A percentile compares a stretch with the other conserved stretches of the same genome.
Evolutionary conservation across 129 eudicot species (phyloP).

Genomic region (Flaveria trinervia): DNA sequence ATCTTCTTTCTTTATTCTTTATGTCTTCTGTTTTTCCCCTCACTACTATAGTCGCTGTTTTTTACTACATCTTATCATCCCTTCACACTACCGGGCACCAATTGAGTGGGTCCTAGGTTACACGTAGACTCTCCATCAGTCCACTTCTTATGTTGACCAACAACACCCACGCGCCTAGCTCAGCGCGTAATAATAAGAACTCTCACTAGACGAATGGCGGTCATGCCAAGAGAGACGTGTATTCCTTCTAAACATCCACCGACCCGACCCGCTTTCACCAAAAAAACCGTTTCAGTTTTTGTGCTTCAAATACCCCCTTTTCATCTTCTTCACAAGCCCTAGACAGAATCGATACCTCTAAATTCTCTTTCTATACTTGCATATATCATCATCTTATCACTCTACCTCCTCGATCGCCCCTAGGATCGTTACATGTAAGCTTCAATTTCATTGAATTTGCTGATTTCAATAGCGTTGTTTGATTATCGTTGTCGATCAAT

Average conservation of each 20-base stretch:
- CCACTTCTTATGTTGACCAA: too few relatives aligned
- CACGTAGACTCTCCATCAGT: too few relatives aligned
- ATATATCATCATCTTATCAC: not conserved
- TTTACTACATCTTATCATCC: too few relatives aligned
- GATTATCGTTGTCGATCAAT: conserved; percentile 20
- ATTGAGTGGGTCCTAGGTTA: too few relatives aligned
- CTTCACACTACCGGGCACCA: too few relatives aligned
- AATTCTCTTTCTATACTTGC: not conserved
- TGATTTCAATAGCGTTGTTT: conserved; percentile 1
- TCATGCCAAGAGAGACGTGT: conserved; percentile 32
- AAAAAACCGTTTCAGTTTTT: conserved; percentile 15
- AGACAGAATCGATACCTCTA: not conserved
- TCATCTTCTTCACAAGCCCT: conserved; percentile 31
- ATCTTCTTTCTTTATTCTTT: too few relatives aligned
- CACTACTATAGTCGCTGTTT: too few relatives aligned
- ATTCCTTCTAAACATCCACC: not conserved
- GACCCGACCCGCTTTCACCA: not conserved
- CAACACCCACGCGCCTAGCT: too few relatives aligned
- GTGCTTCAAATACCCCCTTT: not conserved
- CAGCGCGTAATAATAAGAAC: too few relatives aligned
- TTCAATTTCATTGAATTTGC: conserved; percentile 20
- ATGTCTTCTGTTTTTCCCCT: too few relatives aligned
- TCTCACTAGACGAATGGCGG: not conserved
- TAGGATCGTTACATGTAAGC: conserved; percentile 25
- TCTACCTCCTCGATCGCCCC: conserved; percentile 21